phyloP scores from a whole-genome alignment of 2,329 filamentous ascomycete genomes.

The Polychaeton citri region DNA sequence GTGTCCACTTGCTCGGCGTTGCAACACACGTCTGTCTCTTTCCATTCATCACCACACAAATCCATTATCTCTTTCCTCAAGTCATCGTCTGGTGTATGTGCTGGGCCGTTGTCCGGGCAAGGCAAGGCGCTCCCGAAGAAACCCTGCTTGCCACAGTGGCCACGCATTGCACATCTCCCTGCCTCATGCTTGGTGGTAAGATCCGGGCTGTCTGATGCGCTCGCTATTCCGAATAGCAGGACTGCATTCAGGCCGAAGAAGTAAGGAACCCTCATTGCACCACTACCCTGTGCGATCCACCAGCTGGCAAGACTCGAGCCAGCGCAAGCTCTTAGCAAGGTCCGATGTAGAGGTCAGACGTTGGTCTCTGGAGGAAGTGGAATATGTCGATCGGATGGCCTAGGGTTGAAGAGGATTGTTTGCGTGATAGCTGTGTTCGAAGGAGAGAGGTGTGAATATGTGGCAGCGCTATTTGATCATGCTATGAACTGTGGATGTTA shows the following conservation, averaged over 20 bases:
- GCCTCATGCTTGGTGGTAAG: constrained; percentile 56
- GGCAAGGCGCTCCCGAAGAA: constrained; percentile 84
- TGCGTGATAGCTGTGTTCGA: too few species aligned
- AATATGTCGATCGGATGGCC: too few species aligned
- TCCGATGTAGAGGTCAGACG: too few species aligned
- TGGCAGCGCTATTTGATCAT: too few species aligned
- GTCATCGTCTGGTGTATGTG: constrained; percentile 57
- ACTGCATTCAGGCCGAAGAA: neutral
- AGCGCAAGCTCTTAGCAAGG: too few species aligned
- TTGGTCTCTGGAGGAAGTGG: too few species aligned
- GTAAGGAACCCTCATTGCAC: too few species aligned
- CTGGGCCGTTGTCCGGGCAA: constrained; percentile 80
- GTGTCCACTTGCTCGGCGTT: constrained; percentile 65
- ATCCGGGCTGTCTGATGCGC: constrained; percentile 7
- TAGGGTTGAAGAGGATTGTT: too few species aligned
- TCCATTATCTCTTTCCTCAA: constrained; percentile 66
- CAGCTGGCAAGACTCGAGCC: too few species aligned
- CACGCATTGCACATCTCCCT: constrained; percentile 79
- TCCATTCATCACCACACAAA: constrained; percentile 82
- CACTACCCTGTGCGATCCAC: too few species aligned
- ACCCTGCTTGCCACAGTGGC: constrained; percentile 80
- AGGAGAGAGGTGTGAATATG: too few species aligned
- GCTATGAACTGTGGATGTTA: too few species aligned
- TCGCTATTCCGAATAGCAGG: neutral
- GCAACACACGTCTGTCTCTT: constrained; percentile 73